Conservation (phyloP, 2,329 filamentous ascomycete genomes). For the Aureobasidium sp. region DNA sequence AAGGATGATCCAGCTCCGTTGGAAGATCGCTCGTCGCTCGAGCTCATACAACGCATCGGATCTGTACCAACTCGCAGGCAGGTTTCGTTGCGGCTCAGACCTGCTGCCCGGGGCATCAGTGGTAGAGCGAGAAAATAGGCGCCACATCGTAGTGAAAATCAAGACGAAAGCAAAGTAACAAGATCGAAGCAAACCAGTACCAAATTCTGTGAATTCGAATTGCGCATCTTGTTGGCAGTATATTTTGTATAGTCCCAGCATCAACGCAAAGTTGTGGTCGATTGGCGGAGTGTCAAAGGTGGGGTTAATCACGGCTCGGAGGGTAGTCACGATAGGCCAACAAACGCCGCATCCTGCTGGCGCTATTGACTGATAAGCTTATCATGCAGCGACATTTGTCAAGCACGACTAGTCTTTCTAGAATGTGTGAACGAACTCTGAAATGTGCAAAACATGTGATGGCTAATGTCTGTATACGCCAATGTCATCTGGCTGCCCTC, state of each 20-base stretch:
- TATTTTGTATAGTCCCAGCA: background rate
- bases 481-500: too few relatives aligned
- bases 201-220: too few relatives aligned
- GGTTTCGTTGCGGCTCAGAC: conserved; percentile 21
- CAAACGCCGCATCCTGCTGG: background rate
- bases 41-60: conserved; percentile 39
- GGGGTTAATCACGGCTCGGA: background rate
- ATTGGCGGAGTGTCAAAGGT: background rate
- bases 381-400: background rate
- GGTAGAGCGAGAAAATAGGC: background rate
- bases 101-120: background rate
- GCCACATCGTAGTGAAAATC: background rate
- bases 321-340: background rate
- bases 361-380: background rate
- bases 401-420: background rate
- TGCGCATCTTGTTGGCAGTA: background rate
- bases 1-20: conserved; percentile 30
- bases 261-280: background rate
- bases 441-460: too few relatives aligned
- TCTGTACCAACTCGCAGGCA: conserved; percentile 40
- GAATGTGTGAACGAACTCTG: too few relatives aligned
- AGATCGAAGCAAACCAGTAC: too few relatives aligned
- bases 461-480: too few relatives aligned
- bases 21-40: conserved; percentile 40
- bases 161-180: too few relatives aligned